Evolutionary conservation across 2,329 filamentous ascomycete genomes (phyloP), one percentile per base, ranked within the genome.

Genomic region (Rugonectria rugulosa): DNA sequence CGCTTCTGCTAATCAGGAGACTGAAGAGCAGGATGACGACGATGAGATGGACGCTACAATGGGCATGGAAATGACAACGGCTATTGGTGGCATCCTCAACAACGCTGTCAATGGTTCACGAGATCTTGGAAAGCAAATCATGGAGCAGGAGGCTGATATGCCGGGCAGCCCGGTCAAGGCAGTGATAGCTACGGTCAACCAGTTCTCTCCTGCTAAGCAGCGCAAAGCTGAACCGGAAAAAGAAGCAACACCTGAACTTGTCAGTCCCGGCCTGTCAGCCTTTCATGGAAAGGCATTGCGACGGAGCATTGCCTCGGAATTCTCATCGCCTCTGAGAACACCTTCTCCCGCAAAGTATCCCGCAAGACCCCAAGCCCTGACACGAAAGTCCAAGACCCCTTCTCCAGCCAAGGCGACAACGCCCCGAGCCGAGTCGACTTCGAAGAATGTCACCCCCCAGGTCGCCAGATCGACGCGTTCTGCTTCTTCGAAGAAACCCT

Each of bases 1-100:
- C 10, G 63, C 58, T 6, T 40, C 54, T 32, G 62, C 68, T 55
- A 41, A 68, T 61, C 5, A 75, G 68, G 69, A 73, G 4, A 68
- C 70, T 21, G 57, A 56, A 7, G 62, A 68, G 38, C 38, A 65
- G 61, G 27, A 56, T 12, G 75, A 76, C 3, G 77, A 69, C 14
- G 70, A 75, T 12, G 60, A 61, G 15, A 51, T 15, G 4, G 65
- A 63, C 42, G 55, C 47, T 14, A 69, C 61, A 17, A 78, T 82
- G 69, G 85, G 80, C 1, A 90, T 90, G 87, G 87, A 90, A 40
- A 84, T 90, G 69, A 90, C 88, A 2, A 79, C 79, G 40, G 84
- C 82, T 6, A 76, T 89, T 41, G 88, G 88, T 9, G 79, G 80
- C 8, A 90, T 91, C 45, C 75, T 89, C 68, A 70, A 57, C 20